These are phyloP conservation scores for Calendula officinalis DNA, from an alignment of 129 eudicot species.

Conservation along the genomic window DNA sequence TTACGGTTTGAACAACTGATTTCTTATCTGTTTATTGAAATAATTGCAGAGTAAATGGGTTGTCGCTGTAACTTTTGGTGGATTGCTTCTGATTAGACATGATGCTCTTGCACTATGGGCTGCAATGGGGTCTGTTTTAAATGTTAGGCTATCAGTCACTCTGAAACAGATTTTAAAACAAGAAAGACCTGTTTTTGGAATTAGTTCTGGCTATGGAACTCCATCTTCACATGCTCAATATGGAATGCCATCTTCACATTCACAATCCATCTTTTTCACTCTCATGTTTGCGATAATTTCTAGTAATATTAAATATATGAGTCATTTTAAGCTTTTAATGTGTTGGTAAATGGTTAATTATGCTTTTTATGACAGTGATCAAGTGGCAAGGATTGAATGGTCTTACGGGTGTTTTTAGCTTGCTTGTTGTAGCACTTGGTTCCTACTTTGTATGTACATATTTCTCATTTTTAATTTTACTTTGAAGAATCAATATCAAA, in stretches of 20 bases:
- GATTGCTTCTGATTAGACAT: conserved; percentile 51
- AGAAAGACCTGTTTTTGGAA: conserved; percentile 58
- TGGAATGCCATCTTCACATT: conserved; percentile 98
- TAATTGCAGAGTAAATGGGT: conserved; percentile 78
- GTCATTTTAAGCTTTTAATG: neutral
- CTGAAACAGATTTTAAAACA: conserved; percentile 65
- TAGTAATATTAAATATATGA: conserved; percentile 32
- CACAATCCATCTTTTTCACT: conserved; percentile 64
- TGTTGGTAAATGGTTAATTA: neutral
- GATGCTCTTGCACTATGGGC: conserved; percentile 79
- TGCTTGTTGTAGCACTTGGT: conserved; percentile 41
- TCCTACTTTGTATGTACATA: conserved; percentile 62
- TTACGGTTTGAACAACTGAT: too few relatives aligned
- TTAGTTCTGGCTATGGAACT: conserved; percentile 78
- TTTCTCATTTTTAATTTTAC: neutral
- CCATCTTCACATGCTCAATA: conserved; percentile 96
- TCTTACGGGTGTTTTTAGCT: conserved; percentile 39
- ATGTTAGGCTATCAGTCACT: conserved; percentile 43
- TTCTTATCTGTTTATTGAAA: neutral
- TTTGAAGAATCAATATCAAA: neutral
- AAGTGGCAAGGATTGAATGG: conserved; percentile 55
- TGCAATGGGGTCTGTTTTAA: conserved; percentile 55
- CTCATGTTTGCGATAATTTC: conserved; percentile 37
- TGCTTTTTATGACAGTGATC: conserved; percentile 43
- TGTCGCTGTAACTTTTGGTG: conserved; percentile 41